Base-by-base conservation (phyloP, 768 basidiomycete genomes). In the Lepiota brunneoincarnata region DNA sequence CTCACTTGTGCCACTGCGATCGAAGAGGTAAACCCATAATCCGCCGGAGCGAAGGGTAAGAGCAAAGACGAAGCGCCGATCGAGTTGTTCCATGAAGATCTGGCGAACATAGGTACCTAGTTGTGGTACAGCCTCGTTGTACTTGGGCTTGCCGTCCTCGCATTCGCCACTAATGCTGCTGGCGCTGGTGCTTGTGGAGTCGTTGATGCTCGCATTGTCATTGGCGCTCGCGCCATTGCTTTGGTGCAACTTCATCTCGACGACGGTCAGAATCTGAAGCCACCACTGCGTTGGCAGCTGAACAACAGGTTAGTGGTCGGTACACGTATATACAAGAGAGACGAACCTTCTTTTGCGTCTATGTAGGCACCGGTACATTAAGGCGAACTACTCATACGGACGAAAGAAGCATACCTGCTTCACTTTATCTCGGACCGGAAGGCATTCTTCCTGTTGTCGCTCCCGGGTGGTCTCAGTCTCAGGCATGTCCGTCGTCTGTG, bases 241-340 rank as follows among this genome's bases (percentile, higher is more conserved):
- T 88, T 90, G 63, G 86, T 84, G 9, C 88, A 90, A 60, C 67
- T 89, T 31, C 87, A 89, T 62, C 88, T 78, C 57, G 87, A 87
- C 24, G 88, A 89, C 31, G 11, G 31, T 31, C 31, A 31, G 11
- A 31, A 31, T 9, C 31, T 31, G 31, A 10, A 31, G 31, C 31
- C 31, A 31, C 31, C 31, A 31, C 11, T 21, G 7, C 18, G 54
- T 41, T 56, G 55, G 39, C 46, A 54, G 26, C 6, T 59, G 62
- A 20, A 62, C 42, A 21, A 68, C 34, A 62, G 63, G 35, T 66
- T 58, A 28, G 31, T 31, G 6, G 7, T 9, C 11, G 7, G 4
- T 4, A 9, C 31, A 31, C 31, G 11, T 9, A 3, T 31, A 31
- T 31, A 31, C 11, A 10, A 31, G 31, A 31, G 7, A 9, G 7